Conservation (phyloP, 129 eudicot species). For the Tagetes patula region DNA sequence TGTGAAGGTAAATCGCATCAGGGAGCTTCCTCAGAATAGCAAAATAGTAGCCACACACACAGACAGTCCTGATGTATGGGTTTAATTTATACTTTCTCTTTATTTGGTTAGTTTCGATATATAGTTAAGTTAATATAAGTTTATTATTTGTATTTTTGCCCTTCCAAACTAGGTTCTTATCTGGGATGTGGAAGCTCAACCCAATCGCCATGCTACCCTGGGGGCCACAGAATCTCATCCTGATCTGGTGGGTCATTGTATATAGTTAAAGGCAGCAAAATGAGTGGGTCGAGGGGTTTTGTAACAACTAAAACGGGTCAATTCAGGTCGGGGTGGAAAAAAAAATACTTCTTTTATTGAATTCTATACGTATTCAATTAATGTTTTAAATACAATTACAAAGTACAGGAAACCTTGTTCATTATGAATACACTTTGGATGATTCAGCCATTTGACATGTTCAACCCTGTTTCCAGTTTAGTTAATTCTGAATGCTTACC, state of each 20-base stretch:
- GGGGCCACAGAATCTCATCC: constrained; percentile 78
- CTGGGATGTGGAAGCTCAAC: constrained; percentile 93
- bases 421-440: not conserved
- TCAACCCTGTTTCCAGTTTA: not conserved
- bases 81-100: not conserved
- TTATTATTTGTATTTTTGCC: not conserved
- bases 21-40: constrained; percentile 91
- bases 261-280: not conserved
- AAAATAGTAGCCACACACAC: constrained; percentile 96
- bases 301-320: not conserved
- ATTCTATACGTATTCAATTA: not conserved
- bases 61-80: constrained; percentile 89
- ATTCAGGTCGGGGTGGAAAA: not conserved
- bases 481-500: not conserved
- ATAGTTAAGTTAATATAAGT: not conserved
- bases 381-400: not conserved
- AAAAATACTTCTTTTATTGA: not conserved
- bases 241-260: constrained; percentile 59
- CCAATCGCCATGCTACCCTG: constrained; percentile 71
- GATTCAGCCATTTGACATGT: not conserved
- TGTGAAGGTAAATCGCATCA: constrained; percentile 84
- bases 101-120: not conserved
- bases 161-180: constrained; percentile 57
- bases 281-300: not conserved
- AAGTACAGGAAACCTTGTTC: not conserved